A percentile compares a stretch with the other conserved stretches of the same genome.
Conservation (phyloP, 2,329 filamentous ascomycete genomes). For the Exophiala viscosa region DNA sequence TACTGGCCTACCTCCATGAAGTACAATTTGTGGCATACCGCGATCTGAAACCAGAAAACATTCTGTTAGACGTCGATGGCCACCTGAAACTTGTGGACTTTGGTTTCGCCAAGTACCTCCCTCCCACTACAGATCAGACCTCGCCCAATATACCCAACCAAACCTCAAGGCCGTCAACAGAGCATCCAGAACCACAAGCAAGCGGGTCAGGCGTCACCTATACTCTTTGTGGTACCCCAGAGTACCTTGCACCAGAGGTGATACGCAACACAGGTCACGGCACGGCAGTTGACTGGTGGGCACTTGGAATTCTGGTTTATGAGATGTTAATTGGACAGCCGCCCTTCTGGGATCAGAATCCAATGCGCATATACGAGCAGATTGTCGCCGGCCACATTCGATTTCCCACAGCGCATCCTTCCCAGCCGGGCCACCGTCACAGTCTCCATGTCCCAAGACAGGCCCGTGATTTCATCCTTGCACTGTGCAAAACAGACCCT, state of each 20-base stretch:
- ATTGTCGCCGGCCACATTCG: constrained; percentile 62
- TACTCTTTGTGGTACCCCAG: constrained; percentile 63
- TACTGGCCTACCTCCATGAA: constrained; percentile 63
- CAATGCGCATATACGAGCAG: constrained; percentile 66
- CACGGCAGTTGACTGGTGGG: constrained; percentile 67
- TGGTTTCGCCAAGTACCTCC: constrained; percentile 64
- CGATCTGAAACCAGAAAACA: constrained; percentile 67
- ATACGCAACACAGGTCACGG: constrained; percentile 64
- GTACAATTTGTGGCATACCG: constrained; percentile 61
- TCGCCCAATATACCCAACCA: constrained; percentile 9
- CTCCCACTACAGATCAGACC: constrained; percentile 16
- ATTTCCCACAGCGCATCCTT: constrained; percentile 57
- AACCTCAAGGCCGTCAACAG: constrained; percentile 6
- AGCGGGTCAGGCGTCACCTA: constrained; percentile 47
- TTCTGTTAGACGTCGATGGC: constrained; percentile 61
- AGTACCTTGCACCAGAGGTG: constrained; percentile 65
- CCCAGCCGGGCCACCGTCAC: constrained; percentile 28
- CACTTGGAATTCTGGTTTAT: constrained; percentile 63
- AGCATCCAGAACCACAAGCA: constrained; percentile 17
- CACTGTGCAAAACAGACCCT: constrained; percentile 61
- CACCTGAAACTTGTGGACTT: constrained; percentile 66
- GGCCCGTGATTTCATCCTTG: constrained; percentile 59
- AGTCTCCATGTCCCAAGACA: constrained; percentile 34
- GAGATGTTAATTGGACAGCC: constrained; percentile 66
- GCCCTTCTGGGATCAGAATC: constrained; percentile 66